Percentiles rank a stretch among this genome's conserved stretches.
These are phyloP conservation scores for Citrus reticulata DNA, from an alignment of 345 rosid species.

Conservation along the genomic window DNA sequence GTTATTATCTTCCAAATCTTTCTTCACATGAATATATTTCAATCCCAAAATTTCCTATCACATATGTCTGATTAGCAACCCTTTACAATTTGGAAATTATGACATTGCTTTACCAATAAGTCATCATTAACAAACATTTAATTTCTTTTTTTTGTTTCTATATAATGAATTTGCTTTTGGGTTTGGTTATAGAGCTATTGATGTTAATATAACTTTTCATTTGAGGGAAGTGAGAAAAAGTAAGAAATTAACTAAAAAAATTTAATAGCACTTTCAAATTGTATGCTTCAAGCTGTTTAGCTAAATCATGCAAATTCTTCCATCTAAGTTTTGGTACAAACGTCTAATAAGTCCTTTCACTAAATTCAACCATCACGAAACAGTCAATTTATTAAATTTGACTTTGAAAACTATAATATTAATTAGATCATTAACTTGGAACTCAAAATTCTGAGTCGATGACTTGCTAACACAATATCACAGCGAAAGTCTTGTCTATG, in stretches of 20 bases:
- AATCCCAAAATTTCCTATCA: slow-evolving; percentile 21
- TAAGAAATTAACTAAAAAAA: neutral
- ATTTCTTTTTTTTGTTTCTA: neutral
- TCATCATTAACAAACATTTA: neutral
- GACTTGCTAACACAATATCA: too few species aligned
- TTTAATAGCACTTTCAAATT: neutral
- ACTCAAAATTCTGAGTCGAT: too few species aligned
- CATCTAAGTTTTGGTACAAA: neutral
- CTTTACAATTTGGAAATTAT: slow-evolving; percentile 7
- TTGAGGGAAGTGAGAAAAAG: neutral
- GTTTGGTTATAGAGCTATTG: neutral
- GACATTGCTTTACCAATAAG: slow-evolving; percentile 10
- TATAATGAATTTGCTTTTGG: neutral
- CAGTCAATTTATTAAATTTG: neutral
- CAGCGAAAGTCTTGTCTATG: neutral
- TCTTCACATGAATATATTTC: slow-evolving; percentile 17
- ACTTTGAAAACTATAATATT: neutral
- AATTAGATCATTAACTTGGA: too few species aligned
- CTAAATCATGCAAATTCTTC: neutral
- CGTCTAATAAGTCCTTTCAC: neutral
- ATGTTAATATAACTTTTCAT: neutral
- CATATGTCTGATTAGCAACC: neutral
- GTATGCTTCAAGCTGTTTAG: neutral
- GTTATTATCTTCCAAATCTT: slow-evolving; percentile 10
- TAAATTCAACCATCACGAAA: neutral